Conservation (phyloP, 192 early-diverging fungal genomes). For the Umbelopsis sp. region DNA sequence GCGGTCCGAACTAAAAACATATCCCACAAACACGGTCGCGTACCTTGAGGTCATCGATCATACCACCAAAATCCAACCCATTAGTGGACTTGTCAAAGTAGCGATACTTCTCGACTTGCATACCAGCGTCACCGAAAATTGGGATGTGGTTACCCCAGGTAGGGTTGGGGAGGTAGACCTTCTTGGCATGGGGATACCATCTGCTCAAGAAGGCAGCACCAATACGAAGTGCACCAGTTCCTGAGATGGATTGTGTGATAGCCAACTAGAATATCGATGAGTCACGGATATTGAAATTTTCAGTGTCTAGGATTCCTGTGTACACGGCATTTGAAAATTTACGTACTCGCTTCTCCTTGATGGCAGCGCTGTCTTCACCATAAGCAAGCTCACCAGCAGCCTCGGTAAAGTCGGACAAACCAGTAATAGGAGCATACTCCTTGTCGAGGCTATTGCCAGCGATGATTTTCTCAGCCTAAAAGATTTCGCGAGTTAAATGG, state of each 20-base stretch:
- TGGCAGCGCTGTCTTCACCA: conserved; percentile 68
- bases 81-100: conserved; percentile 95
- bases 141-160: conserved; percentile 98
- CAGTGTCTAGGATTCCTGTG: not conserved
- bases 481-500: no score
- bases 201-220: conserved; percentile 85
- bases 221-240: conserved; percentile 95
- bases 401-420: conserved; percentile 81
- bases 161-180: conserved; percentile 90
- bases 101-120: conserved; percentile 85
- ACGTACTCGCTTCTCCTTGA: conserved; percentile 68
- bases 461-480: conserved; percentile 83
- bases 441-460: conserved; percentile 76
- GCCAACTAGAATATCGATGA: conserved; percentile 59
- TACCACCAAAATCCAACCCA: conserved; percentile 89
- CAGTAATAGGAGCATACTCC: conserved; percentile 97
- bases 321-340: not conserved
- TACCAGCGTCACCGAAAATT: conserved; percentile 88
- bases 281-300: conserved; percentile 19
- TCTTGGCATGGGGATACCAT: conserved; percentile 82
- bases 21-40: conserved; percentile 5
- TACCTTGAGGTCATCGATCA: conserved; percentile 89
- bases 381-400: conserved; percentile 86
- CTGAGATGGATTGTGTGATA: conserved; percentile 94
- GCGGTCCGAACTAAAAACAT: no score